Conservation (phyloP, 257 asterid species). For the Fraxinus anomala region DNA sequence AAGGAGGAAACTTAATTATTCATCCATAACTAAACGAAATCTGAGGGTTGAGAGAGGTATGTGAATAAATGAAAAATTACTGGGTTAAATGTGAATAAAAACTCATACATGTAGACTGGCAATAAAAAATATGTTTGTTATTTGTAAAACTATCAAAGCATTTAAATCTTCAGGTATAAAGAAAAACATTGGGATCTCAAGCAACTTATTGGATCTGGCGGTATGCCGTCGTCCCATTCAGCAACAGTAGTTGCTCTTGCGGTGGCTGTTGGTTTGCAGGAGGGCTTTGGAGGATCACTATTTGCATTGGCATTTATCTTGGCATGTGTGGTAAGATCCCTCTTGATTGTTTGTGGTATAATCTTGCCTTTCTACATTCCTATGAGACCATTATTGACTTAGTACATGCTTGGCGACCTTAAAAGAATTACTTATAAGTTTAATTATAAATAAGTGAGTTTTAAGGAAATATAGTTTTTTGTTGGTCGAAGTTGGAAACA, state of each 20-base stretch:
- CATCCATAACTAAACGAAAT: background rate
- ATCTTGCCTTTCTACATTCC: background rate
- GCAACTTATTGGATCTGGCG: conserved; percentile 88
- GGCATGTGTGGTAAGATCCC: conserved; percentile 77
- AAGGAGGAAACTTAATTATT: too few relatives aligned
- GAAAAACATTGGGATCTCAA: conserved; percentile 81
- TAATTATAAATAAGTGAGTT: background rate
- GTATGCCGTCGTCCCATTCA: conserved; percentile 99
- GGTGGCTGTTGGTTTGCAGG: conserved; percentile 73
- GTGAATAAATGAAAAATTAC: background rate
- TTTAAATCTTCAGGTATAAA: conserved; percentile 72
- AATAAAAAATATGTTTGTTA: background rate
- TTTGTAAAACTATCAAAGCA: conserved; percentile 24
- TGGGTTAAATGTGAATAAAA: background rate
- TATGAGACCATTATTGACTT: background rate
- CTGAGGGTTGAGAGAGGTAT: background rate
- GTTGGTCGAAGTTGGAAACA: background rate
- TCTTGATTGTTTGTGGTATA: conserved; percentile 2
- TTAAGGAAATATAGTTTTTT: background rate
- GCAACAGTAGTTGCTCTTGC: conserved; percentile 93
- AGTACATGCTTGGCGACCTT: background rate
- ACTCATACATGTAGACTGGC: background rate
- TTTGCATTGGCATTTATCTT: conserved; percentile 73
- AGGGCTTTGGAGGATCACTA: conserved; percentile 79
- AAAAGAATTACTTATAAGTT: background rate